Conservation (phyloP, 257 asterid species). For the Ajuga chamaepitys region DNA sequence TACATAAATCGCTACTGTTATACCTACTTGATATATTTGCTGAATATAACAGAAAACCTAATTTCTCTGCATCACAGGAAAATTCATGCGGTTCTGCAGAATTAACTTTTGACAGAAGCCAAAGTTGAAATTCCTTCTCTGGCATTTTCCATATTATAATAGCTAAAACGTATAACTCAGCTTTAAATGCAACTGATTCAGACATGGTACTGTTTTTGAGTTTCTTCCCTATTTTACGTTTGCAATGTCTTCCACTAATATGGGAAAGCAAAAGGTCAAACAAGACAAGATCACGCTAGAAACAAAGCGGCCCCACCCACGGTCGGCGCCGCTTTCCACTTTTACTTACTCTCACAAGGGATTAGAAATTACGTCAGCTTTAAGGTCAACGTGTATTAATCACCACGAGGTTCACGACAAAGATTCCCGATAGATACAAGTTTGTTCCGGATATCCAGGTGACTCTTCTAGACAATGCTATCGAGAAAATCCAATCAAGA, state of each 20-base stretch:
- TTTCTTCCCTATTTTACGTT: not conserved
- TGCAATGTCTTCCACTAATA: not conserved
- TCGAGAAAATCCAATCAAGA: not conserved
- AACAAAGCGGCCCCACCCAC: not conserved
- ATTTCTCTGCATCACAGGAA: not conserved
- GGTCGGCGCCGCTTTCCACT: conserved; percentile 7
- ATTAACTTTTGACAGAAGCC: not conserved
- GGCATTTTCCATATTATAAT: not conserved
- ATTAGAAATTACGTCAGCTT: not conserved
- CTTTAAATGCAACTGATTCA: not conserved
- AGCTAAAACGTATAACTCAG: not conserved
- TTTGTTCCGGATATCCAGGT: not conserved
- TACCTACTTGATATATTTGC: not conserved
- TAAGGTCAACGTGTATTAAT: not conserved
- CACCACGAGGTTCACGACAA: not conserved
- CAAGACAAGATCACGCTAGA: not conserved
- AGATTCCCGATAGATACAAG: not conserved
- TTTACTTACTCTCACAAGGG: not conserved
- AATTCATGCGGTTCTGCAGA: not conserved
- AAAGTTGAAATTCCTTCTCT: not conserved
- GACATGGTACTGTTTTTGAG: not conserved
- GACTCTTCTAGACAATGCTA: not conserved
- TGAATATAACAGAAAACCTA: not conserved
- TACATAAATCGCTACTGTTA: not conserved
- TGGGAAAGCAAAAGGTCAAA: not conserved